phyloP scores from a whole-genome alignment of 208 protist species.

The Leishmania arabica region DNA sequence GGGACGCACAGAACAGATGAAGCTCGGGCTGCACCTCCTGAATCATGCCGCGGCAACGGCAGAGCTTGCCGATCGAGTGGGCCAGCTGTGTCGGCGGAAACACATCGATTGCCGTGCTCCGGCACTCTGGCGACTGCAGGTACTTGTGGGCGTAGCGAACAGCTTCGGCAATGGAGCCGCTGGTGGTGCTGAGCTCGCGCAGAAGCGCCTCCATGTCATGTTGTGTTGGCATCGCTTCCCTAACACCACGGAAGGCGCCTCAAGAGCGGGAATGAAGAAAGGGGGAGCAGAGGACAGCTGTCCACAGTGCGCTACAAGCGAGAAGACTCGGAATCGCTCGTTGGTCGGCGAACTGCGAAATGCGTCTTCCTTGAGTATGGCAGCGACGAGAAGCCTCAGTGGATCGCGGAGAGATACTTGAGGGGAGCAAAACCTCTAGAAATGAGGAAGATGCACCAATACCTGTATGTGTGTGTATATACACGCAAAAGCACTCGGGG shows the following conservation, averaged over 20 bases:
- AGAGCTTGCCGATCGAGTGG: conserved; percentile 33
- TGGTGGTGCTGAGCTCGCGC: conserved; percentile 27
- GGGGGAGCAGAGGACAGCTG: background rate
- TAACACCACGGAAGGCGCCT: background rate
- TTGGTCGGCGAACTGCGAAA: background rate
- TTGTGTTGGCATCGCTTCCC: conserved; percentile 27
- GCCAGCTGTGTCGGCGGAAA: conserved; percentile 40
- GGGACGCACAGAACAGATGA: conserved; percentile 48
- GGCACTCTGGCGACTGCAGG: conserved; percentile 13
- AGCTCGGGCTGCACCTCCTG: conserved; percentile 74
- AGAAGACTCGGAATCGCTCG: background rate
- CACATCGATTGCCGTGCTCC: conserved; percentile 27
- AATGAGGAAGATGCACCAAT: too few relatives aligned
- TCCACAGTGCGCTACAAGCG: too few relatives aligned
- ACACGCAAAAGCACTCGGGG: background rate
- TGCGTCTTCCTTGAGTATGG: too few relatives aligned
- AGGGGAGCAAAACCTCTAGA: background rate
- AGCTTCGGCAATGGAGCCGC: conserved; percentile 34
- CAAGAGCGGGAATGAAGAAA: background rate
- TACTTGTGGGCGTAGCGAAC: conserved; percentile 31
- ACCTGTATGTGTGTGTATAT: background rate
- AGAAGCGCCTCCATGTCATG: conserved; percentile 36
- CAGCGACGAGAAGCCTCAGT: background rate
- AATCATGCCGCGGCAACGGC: conserved; percentile 81
- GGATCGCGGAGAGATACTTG: background rate